phyloP scores from a whole-genome alignment of 2,329 filamentous ascomycete genomes.

The Colletotrichum sp. region DNA sequence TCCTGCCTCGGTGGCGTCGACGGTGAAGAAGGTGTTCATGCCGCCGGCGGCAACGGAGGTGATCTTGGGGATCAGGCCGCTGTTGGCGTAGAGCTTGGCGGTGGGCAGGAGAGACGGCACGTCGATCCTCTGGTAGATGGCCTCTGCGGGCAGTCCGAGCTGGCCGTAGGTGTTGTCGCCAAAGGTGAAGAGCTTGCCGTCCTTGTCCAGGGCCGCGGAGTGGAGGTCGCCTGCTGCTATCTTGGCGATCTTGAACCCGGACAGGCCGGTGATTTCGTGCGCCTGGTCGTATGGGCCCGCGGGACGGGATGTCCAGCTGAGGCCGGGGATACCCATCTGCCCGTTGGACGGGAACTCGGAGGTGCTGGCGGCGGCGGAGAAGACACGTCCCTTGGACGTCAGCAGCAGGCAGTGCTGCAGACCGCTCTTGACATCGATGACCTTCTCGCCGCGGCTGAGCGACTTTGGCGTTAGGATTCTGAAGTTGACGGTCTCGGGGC shows the following conservation, averaged over 20 bases:
- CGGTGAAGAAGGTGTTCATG: constrained; percentile 83
- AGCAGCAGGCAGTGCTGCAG: constrained; percentile 86
- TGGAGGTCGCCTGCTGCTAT: constrained; percentile 89
- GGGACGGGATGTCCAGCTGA: constrained; percentile 81
- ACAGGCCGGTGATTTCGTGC: constrained; percentile 77
- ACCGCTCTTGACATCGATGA: constrained; percentile 77
- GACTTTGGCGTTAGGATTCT: constrained; percentile 70
- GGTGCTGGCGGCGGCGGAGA: constrained; percentile 83
- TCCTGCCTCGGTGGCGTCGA: constrained; percentile 72
- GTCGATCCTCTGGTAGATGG: constrained; percentile 67
- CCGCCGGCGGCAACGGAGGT: constrained; percentile 87
- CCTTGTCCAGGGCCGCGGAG: constrained; percentile 76
- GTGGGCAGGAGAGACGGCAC: constrained; percentile 74
- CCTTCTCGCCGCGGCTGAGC: constrained; percentile 72
- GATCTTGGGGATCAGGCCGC: constrained; percentile 66
- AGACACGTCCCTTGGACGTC: constrained; percentile 84
- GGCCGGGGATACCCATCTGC: constrained; percentile 84
- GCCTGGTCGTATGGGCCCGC: constrained; percentile 79
- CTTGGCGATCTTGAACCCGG: constrained; percentile 71
- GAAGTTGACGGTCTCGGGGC: constrained; percentile 64
- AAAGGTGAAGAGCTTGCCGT: constrained; percentile 83
- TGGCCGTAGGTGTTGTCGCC: constrained; percentile 94
- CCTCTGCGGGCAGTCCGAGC: constrained; percentile 77
- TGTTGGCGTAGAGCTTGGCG: constrained; percentile 73
- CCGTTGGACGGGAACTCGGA: constrained; percentile 81